phyloP scores from a whole-genome alignment of 2,329 filamentous ascomycete genomes.

The Orbilia quercus region DNA sequence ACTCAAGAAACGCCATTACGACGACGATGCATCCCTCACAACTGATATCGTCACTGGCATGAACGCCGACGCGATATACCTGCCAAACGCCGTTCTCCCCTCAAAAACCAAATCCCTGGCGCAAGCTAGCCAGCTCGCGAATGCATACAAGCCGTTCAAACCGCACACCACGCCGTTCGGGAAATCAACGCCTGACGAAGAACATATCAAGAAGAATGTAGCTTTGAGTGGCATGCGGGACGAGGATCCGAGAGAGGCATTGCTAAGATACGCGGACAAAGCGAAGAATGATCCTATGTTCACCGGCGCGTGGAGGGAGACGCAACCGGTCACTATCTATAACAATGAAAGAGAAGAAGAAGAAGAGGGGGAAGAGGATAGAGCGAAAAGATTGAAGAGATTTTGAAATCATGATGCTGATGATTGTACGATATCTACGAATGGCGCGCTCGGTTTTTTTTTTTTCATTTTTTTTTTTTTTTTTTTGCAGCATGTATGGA shows the following conservation, averaged over 20 bases:
- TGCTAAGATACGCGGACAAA: slow-evolving; percentile 93
- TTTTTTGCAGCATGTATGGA: not conserved
- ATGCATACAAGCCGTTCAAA: slow-evolving; percentile 72
- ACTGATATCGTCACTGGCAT: slow-evolving; percentile 70
- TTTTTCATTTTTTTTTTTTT: no score
- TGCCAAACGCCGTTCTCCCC: slow-evolving; percentile 68
- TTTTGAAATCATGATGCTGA: slow-evolving; percentile 9
- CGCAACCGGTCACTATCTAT: slow-evolving; percentile 92
- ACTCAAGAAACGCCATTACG: slow-evolving; percentile 92
- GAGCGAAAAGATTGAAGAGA: slow-evolving; percentile 65
- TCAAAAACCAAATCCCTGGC: slow-evolving; percentile 42
- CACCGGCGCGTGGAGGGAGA: slow-evolving; percentile 90
- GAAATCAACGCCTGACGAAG: slow-evolving; percentile 88
- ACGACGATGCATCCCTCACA: slow-evolving; percentile 84
- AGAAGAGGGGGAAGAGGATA: slow-evolving; percentile 73
- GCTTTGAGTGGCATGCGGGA: slow-evolving; percentile 92
- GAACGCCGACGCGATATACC: slow-evolving; percentile 83
- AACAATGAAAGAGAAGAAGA: slow-evolving; percentile 89
- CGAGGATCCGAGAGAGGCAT: slow-evolving; percentile 91
- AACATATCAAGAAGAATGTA: slow-evolving; percentile 87
- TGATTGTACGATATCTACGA: slow-evolving; percentile 34
- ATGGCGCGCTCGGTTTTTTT: no score
- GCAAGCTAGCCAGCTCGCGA: slow-evolving; percentile 26
- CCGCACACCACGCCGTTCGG: slow-evolving; percentile 88
- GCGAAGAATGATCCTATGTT: slow-evolving; percentile 94